Evolutionary conservation across 2,329 filamentous ascomycete genomes (phyloP), one percentile per base, ranked within the genome.

Genomic region (Exophiala phaeomuriformis): DNA sequence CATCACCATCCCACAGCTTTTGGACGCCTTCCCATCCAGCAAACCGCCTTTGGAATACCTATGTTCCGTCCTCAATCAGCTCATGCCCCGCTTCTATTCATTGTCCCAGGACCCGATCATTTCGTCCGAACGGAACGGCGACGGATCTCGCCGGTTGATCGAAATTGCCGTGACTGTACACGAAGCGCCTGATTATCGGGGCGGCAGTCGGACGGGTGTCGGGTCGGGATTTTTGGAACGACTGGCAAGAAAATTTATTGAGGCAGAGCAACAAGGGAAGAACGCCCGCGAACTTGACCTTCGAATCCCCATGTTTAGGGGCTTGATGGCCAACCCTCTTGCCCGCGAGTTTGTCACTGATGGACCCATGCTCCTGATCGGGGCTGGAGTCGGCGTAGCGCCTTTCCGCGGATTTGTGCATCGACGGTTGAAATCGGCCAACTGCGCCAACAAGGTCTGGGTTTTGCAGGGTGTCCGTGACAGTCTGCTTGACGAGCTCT

Each of bases 71-170:
- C 80, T 96, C 49, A 87, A 86, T 64, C 86, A 88, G 46, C 79
- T 97, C 48, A 97, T 97, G 91, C 93, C 93, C 2, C 87, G 93
- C 56, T 98, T 98, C 76, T 98, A 98, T 75, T 97, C 91, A 3
- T 82, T 98, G 9, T 96, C 90, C 50, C 96, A 95, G 68, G 93
- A 98, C 65, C 93, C 93, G 0, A 88, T 93, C 60, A 83, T 94
- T 62, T 85, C 82, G 2, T 86, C 80, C 57, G 79, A 80, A 58
- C 79, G 83, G 27, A 85, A 86, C 59, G 80, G 82, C 37, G 81
- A 85, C 59, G 79, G 81, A 61, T 86, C 87, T 60, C 86, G 91
- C 32, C 86, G 90, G 31, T 74, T 97, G 55, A 84, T 98, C 64
- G 93, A 97, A 73, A 87, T 97, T 65, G 93, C 93, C n/a, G 93